Conservation (phyloP, 1,139 yeast genomes). For the Hansenula sp. region DNA sequence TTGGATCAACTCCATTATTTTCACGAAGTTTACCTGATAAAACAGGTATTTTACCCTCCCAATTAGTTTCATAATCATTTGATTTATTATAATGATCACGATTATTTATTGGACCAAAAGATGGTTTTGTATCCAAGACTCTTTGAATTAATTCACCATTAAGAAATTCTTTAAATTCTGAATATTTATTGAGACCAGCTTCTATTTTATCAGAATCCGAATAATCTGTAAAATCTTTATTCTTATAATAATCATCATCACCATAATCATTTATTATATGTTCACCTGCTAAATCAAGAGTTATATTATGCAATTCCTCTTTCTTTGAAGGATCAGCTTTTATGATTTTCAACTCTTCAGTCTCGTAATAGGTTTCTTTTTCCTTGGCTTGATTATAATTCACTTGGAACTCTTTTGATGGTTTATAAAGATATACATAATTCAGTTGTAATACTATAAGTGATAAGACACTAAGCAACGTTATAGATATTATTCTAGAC, state of each 20-base stretch:
- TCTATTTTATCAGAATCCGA: conserved; percentile 1
- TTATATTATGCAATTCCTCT: conserved; percentile 2
- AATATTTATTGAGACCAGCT: not conserved
- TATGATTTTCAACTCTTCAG: conserved; percentile 4
- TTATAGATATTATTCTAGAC: not conserved
- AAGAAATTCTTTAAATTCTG: conserved; percentile 2
- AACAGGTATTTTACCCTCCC: conserved; percentile 19
- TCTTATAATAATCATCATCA: conserved; percentile 15
- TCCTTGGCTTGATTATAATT: not conserved
- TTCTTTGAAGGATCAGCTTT: conserved; percentile 7
- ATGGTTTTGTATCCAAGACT: conserved; percentile 14
- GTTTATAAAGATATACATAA: not conserved
- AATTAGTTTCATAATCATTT: conserved; percentile 9
- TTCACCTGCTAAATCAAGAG: conserved; percentile 3
- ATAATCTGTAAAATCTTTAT: conserved; percentile 10
- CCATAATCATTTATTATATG: conserved; percentile 10
- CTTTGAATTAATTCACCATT: conserved; percentile 11
- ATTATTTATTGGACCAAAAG: conserved; percentile 15
- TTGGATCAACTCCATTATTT: conserved; percentile 16
- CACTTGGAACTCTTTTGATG: not conserved
- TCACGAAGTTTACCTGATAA: conserved; percentile 20
- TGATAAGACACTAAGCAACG: not conserved
- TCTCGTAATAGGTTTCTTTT: not conserved
- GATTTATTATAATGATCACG: conserved; percentile 16
- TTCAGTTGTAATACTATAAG: not conserved